phyloP scores from a whole-genome alignment of 331 rosid genomes.

The Acacia concinna region DNA sequence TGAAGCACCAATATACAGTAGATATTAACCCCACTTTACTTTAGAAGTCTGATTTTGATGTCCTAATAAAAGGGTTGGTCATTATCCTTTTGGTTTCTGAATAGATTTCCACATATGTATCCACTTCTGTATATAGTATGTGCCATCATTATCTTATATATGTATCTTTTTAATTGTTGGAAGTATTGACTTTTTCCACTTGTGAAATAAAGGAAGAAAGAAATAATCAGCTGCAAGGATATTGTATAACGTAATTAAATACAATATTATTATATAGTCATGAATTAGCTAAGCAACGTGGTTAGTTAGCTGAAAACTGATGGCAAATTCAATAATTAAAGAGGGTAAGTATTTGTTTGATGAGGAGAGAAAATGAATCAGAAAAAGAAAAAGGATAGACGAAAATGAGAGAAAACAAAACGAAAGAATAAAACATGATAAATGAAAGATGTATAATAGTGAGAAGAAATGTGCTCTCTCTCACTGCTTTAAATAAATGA shows the following conservation, averaged over 20 bases:
- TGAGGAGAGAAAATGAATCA: background rate
- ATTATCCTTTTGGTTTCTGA: background rate
- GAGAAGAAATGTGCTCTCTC: too few relatives aligned
- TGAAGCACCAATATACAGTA: background rate
- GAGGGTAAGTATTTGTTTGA: background rate
- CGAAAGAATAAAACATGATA: background rate
- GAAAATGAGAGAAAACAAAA: background rate
- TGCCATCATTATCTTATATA: background rate
- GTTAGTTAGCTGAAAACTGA: background rate
- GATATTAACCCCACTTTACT: too few relatives aligned
- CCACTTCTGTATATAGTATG: background rate
- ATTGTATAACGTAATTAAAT: background rate
- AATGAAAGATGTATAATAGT: background rate
- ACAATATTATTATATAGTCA: background rate
- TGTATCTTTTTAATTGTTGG: background rate
- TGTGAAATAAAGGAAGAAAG: background rate
- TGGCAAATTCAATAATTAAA: background rate
- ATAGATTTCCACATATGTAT: background rate
- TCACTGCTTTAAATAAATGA: too few relatives aligned
- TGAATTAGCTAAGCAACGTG: background rate
- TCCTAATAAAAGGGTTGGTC: background rate
- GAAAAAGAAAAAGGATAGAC: background rate
- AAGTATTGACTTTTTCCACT: background rate
- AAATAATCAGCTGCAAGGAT: background rate
- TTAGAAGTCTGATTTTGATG: too few relatives aligned